Conservation (phyloP, 495 filamentous ascomycete genomes). For the Emericellopsis terricola region DNA sequence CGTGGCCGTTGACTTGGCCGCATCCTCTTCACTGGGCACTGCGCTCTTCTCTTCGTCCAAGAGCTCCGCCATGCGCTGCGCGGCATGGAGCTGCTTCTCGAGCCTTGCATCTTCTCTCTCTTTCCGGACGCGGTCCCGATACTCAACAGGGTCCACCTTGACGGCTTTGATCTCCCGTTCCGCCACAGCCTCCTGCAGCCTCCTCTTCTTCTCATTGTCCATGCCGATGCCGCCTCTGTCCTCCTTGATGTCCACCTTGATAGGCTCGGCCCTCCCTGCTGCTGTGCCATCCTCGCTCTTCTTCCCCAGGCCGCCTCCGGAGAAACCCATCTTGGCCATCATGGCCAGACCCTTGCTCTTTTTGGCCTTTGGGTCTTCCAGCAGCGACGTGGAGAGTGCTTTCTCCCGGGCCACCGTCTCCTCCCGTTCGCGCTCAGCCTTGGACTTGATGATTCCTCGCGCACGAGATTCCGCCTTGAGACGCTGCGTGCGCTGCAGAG, state of each 20-base stretch:
- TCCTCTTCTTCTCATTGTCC: conserved; percentile 66
- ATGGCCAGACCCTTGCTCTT: conserved; percentile 75
- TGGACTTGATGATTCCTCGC: conserved; percentile 49
- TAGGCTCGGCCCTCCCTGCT: conserved; percentile 35
- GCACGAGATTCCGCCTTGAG: conserved; percentile 39
- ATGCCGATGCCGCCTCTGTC: conserved; percentile 75
- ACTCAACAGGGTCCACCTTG: conserved; percentile 53
- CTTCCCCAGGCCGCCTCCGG: conserved; percentile 54
- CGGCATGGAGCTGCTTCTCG: conserved; percentile 50
- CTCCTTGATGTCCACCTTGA: conserved; percentile 54
- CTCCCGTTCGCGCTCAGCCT: conserved; percentile 58
- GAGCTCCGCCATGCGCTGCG: conserved; percentile 66
- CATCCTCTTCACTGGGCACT: conserved; percentile 7
- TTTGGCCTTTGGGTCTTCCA: conserved; percentile 19
- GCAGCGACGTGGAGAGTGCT: conserved; percentile 52
- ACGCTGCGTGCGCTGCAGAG: conserved; percentile 35
- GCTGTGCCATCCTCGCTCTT: conserved; percentile 7
- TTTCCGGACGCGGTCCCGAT: conserved; percentile 49
- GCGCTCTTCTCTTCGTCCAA: conserved; percentile 35
- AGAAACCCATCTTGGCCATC: conserved; percentile 95
- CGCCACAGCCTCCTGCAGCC: conserved; percentile 46
- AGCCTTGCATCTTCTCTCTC: conserved; percentile 54
- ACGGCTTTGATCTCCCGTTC: conserved; percentile 40
- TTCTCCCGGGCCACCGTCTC: conserved; percentile 53
- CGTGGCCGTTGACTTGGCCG: conserved; percentile 8